These are phyloP conservation scores for Boletus eberwhitei DNA, from an alignment of 768 basidiomycete species.

Conservation along the genomic window DNA sequence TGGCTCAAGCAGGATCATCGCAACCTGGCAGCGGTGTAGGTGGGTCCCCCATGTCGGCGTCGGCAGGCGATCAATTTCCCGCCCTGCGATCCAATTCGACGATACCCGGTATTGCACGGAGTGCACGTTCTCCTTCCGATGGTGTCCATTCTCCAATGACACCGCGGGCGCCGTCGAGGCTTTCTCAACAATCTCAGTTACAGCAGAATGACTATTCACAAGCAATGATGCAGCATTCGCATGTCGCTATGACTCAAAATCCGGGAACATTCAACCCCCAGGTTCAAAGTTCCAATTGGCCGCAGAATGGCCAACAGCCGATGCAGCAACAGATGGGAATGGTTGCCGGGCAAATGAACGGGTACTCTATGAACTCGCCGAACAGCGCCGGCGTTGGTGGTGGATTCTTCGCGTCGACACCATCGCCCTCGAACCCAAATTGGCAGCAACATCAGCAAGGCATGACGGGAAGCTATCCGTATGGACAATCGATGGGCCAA, in stretches of 20 bases:
- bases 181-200: constrained; percentile 45
- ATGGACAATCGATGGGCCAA: constrained; percentile 27
- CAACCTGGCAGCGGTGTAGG: constrained; percentile 26
- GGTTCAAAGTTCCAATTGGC: constrained; percentile 41
- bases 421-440: constrained; percentile 24
- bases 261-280: constrained; percentile 30
- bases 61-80: constrained; percentile 43
- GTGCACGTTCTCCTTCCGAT: constrained; percentile 73
- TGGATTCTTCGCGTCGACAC: constrained; percentile 24
- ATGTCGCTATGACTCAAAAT: constrained; percentile 31
- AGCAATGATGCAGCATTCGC: constrained; percentile 36
- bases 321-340: constrained; percentile 40
- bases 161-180: constrained; percentile 35
- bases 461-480: constrained; percentile 29
- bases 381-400: constrained; percentile 29
- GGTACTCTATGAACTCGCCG: constrained; percentile 36
- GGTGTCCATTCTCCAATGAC: constrained; percentile 44
- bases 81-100: constrained; percentile 54
- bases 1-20: constrained; percentile 41
- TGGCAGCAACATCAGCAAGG: constrained; percentile 30
- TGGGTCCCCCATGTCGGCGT: constrained; percentile 42
- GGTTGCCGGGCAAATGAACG: constrained; percentile 37
- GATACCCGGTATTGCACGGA: constrained; percentile 74
- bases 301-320: constrained; percentile 55
- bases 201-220: constrained; percentile 42